Evolutionary conservation across 805 yeast species (phyloP).

Genomic region (Candida quercuum): DNA sequence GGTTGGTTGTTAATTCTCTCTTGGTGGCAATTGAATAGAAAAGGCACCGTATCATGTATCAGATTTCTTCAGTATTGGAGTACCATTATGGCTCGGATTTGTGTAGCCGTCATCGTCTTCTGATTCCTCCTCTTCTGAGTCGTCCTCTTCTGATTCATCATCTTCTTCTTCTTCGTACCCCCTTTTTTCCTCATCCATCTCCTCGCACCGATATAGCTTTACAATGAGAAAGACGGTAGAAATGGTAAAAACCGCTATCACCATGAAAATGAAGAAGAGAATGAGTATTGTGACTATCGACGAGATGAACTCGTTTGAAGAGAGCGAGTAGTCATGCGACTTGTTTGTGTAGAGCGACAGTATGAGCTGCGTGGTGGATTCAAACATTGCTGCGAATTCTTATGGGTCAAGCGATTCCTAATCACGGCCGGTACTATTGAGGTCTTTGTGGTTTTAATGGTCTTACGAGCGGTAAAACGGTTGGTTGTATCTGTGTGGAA

Average conservation of each 20-base stretch:
- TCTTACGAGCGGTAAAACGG: background rate
- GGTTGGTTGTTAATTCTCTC: no score
- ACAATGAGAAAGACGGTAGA: constrained; percentile 10
- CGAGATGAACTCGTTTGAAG: constrained; percentile 10
- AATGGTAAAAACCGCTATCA: constrained; percentile 11
- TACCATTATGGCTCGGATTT: no score
- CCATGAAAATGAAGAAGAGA: constrained; percentile 10
- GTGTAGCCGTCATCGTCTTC: no score
- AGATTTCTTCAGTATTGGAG: no score
- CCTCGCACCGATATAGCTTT: constrained; percentile 15
- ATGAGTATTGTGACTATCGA: constrained; percentile 12
- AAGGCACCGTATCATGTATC: no score
- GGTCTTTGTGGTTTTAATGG: no score
- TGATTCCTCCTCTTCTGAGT: no score
- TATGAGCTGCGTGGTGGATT: constrained; percentile 7
- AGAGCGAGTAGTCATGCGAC: constrained; percentile 14
- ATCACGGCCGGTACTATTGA: no score
- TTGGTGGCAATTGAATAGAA: no score
- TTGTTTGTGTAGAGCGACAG: constrained; percentile 9
- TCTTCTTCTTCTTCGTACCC: background rate
- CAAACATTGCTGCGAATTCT: background rate
- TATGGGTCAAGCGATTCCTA: no score
- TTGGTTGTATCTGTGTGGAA: no score
- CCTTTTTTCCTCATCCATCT: constrained; percentile 4
- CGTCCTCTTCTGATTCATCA: background rate